These are phyloP conservation scores for Trichomonascaceae sp. DNA, from an alignment of 1,139 yeast genomes.

Conservation along the genomic window DNA sequence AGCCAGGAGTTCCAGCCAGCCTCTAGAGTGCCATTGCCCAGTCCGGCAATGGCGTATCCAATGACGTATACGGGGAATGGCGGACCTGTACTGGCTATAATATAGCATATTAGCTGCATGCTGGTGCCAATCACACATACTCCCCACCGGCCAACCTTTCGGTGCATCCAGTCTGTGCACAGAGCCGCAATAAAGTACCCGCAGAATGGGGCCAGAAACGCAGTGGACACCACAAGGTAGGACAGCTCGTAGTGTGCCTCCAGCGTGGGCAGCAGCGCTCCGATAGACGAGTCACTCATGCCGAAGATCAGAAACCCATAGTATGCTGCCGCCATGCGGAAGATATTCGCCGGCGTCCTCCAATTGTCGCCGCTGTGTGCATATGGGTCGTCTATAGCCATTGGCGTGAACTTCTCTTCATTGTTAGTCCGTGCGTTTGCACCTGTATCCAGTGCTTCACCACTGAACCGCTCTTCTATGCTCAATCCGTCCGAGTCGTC, in stretches of 20 bases:
- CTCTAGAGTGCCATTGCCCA: conserved; percentile 43
- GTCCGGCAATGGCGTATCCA: conserved; percentile 46
- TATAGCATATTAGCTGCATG: conserved; percentile 29
- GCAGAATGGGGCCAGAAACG: conserved; percentile 20
- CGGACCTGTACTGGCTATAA: conserved; percentile 31
- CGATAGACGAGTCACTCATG: conserved; percentile 19
- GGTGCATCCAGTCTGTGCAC: conserved; percentile 25
- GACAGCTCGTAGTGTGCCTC: conserved; percentile 17
- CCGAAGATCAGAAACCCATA: conserved; percentile 20
- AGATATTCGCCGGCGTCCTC: conserved; percentile 14
- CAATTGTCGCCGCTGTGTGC: no score
- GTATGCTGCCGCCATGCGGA: conserved; percentile 12
- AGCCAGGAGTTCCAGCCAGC: conserved; percentile 48
- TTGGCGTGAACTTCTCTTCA: no score
- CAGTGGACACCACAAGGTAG: conserved; percentile 17
- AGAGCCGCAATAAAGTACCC: conserved; percentile 30
- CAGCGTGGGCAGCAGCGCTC: conserved; percentile 18
- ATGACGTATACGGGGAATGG: conserved; percentile 31
- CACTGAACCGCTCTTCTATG: no score
- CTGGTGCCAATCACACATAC: conserved; percentile 29
- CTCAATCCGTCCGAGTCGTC: no score
- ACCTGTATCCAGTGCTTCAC: no score
- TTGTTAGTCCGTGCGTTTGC: not conserved
- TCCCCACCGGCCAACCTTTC: conserved; percentile 31
- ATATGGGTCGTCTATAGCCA: no score